Evolutionary conservation across 257 asterid genomes (phyloP).

Genomic region (Solanum chiquidenum): DNA sequence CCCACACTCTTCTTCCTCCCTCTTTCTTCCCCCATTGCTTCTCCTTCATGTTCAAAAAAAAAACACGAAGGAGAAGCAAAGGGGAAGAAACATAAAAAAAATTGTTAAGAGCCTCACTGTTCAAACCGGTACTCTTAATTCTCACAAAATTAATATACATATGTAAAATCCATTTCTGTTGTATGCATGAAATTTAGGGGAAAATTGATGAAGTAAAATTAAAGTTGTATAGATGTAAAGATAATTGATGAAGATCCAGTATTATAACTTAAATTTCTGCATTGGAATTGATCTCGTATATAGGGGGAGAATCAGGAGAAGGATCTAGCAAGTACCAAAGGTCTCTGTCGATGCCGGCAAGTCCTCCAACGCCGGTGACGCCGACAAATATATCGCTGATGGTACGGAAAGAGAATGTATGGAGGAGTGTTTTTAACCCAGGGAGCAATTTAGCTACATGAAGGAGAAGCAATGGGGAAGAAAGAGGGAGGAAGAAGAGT

Average conservation of each 20-base stretch:
- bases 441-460: slow-evolving; percentile 56
- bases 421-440: slow-evolving; percentile 98
- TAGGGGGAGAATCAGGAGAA: slow-evolving; percentile 28
- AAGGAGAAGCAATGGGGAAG: no score
- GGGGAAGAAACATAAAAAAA: no score
- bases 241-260: background rate
- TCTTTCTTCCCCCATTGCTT: no score
- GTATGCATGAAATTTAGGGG: background rate
- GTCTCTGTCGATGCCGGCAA: slow-evolving; percentile 54
- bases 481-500: no score
- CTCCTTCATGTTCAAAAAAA: no score
- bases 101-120: slow-evolving; percentile 19
- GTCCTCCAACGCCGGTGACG: slow-evolving; percentile 43
- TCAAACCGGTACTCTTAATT: slow-evolving; percentile 21
- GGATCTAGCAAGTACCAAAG: slow-evolving; percentile 36
- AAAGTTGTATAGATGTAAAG: background rate
- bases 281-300: background rate
- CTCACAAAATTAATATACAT: no score
- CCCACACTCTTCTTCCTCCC: no score
- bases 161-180: background rate
- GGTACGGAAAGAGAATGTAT: slow-evolving; percentile 57
- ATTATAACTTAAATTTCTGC: background rate
- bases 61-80: no score
- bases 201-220: background rate
- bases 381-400: slow-evolving; percentile 48